phyloP scores from a whole-genome alignment of 1,139 yeast species.

The Candida glucosophila region DNA sequence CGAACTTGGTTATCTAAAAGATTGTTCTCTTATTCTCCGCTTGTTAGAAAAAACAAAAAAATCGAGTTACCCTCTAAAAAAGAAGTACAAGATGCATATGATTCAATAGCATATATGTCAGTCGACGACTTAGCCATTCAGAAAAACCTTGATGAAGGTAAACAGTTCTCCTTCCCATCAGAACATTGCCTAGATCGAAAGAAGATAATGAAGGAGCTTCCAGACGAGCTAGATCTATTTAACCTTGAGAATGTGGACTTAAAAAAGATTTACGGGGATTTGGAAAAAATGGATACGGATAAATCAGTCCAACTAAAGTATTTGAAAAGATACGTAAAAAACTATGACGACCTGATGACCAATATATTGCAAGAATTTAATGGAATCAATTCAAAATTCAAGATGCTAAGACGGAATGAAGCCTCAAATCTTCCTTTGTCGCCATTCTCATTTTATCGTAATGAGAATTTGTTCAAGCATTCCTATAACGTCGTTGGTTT shows the following conservation, averaged over 20 bases:
- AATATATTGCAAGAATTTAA: conserved; percentile 27
- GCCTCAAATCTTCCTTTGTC: conserved; percentile 19
- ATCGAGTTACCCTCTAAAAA: conserved; percentile 4
- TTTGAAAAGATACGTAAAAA: conserved; percentile 22
- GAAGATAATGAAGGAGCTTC: conserved; percentile 23
- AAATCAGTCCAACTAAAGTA: conserved; percentile 31
- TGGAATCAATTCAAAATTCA: conserved; percentile 30
- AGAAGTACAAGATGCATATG: conserved; percentile 14
- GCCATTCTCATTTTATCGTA: conserved; percentile 19
- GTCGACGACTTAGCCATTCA: conserved; percentile 30
- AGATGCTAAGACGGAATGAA: conserved; percentile 27
- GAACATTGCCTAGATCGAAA: conserved; percentile 31
- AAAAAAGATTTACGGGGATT: conserved; percentile 23
- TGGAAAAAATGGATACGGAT: conserved; percentile 29
- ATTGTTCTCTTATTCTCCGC: conserved; percentile 3
- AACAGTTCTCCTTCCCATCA: conserved; percentile 25
- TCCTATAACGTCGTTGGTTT: conserved; percentile 39
- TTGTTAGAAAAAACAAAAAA: conserved; percentile 2
- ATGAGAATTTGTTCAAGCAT: conserved; percentile 22
- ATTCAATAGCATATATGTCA: conserved; percentile 32
- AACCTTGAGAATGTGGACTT: conserved; percentile 13
- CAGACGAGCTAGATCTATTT: conserved; percentile 30
- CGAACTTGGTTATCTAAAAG: conserved; percentile 3
- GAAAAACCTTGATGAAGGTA: conserved; percentile 28
- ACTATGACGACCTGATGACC: conserved; percentile 26